Evolutionary conservation across 2,329 filamentous ascomycete genomes (phyloP).

Genomic region (Ascochyta pisi): DNA sequence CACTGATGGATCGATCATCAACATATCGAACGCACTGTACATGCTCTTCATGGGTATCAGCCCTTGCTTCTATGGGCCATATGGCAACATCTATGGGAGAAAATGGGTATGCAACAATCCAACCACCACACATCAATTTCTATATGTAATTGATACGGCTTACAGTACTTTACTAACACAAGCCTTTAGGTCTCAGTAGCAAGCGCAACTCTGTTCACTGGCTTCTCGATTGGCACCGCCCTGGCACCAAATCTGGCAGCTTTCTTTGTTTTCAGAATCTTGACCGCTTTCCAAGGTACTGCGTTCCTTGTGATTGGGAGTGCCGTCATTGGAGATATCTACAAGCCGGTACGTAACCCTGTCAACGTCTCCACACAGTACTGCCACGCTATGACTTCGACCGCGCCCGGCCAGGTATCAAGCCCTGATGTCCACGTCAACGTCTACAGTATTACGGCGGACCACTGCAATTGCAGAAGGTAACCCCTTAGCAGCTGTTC

Average conservation of each 20-base stretch:
- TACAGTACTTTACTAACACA: constrained; percentile 21
- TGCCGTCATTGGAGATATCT: constrained; percentile 69
- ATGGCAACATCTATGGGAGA: constrained; percentile 60
- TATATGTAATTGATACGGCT: neutral
- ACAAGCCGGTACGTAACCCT: constrained; percentile 46
- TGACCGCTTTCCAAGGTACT: constrained; percentile 78
- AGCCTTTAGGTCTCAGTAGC: constrained; percentile 61
- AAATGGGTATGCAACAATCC: constrained; percentile 53
- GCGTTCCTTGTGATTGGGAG: constrained; percentile 76
- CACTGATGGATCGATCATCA: constrained; percentile 73
- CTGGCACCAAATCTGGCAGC: constrained; percentile 72
- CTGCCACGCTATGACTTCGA: neutral
- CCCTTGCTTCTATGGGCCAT: constrained; percentile 73
- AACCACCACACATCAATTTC: neutral
- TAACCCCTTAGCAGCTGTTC: constrained; percentile 7
- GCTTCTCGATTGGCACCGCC: constrained; percentile 74
- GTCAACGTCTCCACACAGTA: neutral
- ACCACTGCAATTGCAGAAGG: constrained; percentile 13
- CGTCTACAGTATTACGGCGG: neutral
- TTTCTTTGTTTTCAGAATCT: constrained; percentile 76
- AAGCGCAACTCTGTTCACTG: constrained; percentile 69
- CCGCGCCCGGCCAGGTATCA: neutral
- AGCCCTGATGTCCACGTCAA: neutral
- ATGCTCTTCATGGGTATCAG: constrained; percentile 72
- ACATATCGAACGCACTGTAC: constrained; percentile 77